Percentiles rank a stretch among this genome's conserved stretches.
Evolutionary conservation across 345 rosid genomes (phyloP).

Genomic region (Luvunga scandens): DNA sequence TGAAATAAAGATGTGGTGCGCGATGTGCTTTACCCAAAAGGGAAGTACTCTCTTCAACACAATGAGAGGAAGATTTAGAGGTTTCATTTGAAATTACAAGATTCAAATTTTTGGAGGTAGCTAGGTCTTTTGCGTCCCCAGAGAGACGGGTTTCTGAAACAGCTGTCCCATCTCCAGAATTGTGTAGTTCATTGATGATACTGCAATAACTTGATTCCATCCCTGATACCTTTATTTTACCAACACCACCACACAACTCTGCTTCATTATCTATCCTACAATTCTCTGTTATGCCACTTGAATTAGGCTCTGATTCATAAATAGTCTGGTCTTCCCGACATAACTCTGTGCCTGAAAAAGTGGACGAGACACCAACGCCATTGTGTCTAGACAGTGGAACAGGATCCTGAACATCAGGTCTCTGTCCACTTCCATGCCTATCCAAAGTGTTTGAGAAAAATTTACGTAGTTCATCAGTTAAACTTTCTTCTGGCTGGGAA

Average conservation of each 20-base stretch:
- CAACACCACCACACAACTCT: constrained; percentile 10
- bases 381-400: constrained; percentile 38
- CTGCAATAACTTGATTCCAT: constrained; percentile 19
- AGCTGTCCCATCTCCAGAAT: constrained; percentile 27
- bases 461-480: constrained; percentile 54
- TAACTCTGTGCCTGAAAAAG: constrained; percentile 35
- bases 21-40: constrained; percentile 29
- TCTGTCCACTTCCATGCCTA: constrained; percentile 73
- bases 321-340: constrained; percentile 44
- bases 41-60: constrained; percentile 26
- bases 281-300: constrained; percentile 23
- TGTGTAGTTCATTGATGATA: constrained; percentile 21
- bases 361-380: constrained; percentile 25
- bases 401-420: constrained; percentile 78
- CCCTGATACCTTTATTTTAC: constrained; percentile 17
- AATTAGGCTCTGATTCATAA: constrained; percentile 32
- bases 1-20: constrained; percentile 43
- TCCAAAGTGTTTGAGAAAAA: constrained; percentile 73
- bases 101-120: constrained; percentile 42
- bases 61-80: constrained; percentile 26
- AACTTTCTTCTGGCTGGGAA: constrained; percentile 49
- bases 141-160: constrained; percentile 43
- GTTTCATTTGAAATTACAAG: constrained; percentile 31
- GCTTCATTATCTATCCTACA: constrained; percentile 25
- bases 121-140: constrained; percentile 58